phyloP scores from a whole-genome alignment of 495 filamentous ascomycete genomes.

The Podospora pseudocomata region DNA sequence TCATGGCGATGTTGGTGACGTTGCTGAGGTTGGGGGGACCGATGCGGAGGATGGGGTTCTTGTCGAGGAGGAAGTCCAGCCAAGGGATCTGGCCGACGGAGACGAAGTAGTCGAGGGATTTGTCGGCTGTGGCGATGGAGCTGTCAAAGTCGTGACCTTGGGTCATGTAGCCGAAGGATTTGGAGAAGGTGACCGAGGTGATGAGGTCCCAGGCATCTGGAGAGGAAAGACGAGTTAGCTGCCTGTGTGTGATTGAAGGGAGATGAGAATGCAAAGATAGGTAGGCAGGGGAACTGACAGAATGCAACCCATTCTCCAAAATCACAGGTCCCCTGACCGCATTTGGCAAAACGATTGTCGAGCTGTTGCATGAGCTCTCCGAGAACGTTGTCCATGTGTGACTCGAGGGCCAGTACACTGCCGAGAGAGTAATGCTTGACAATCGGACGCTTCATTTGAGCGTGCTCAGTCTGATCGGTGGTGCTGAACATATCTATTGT shows the following conservation, averaged over 20 bases:
- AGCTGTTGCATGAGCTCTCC: conserved; percentile 30
- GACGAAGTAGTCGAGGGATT: conserved; percentile 44
- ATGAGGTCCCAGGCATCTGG: conserved; percentile 40
- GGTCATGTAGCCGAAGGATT: conserved; percentile 38
- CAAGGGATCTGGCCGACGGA: conserved; percentile 43
- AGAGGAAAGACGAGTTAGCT: neutral
- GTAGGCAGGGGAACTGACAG: conserved; percentile 16
- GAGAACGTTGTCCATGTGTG: conserved; percentile 35
- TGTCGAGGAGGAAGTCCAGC: conserved; percentile 46
- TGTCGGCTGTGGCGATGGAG: conserved; percentile 38
- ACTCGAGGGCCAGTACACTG: conserved; percentile 33
- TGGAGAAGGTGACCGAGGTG: conserved; percentile 34
- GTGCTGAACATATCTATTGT: conserved; percentile 27
- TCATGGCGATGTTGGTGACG: conserved; percentile 15
- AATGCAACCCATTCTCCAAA: conserved; percentile 36
- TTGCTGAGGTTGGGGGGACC: conserved; percentile 29
- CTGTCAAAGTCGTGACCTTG: conserved; percentile 37
- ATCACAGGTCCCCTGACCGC: conserved; percentile 24
- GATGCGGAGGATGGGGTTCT: conserved; percentile 42
- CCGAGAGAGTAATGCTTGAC: conserved; percentile 37
- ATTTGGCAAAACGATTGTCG: conserved; percentile 33
- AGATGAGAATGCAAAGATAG: neutral
- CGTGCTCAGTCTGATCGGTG: conserved; percentile 31
- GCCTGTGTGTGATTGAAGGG: neutral
- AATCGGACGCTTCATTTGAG: conserved; percentile 34